Base-by-base conservation (phyloP, 78 protist genomes). In the Dictyostelium intermedium region DNA sequence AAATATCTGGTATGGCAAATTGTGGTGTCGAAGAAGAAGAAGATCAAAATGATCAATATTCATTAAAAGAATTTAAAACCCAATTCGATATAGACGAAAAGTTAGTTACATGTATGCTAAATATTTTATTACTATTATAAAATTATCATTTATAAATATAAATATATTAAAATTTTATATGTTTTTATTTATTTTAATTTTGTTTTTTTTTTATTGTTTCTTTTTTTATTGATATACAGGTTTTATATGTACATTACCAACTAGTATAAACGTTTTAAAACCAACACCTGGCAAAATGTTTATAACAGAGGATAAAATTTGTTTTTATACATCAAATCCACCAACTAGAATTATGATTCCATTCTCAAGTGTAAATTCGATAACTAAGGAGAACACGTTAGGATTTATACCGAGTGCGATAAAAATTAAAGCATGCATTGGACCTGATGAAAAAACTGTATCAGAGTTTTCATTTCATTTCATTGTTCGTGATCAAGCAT, bases 371-470 rank as follows among this genome's bases (percentile, higher is more conserved):
- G 74, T 89, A 4, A 78, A 60, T 13, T 56, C 93, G 27, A 80
- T 89, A 43, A 41, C 25, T 11, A 89, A 89, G 30, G 93, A 89
- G 53, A 66, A 78, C n/a, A 11, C 93, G 47, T 83, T 89, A 41
- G 93, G 93, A 14, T 89, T 89, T n/a, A 43, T 89, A 25, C 93
- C 93, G 45, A 35, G 34, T 47, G 61, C 93, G 1, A 89, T 89
- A 45, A 89, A 66, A 47, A 80, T 89, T 2, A 61, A 34, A 50
- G 85, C 87, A 25, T 80, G 86, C 69, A 66, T 89, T 47, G 93
- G 93, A 2, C 93, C 93, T 13, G 93, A 89, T 34, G 86, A 79
- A 25, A 89, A 80, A 35, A 80, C 93, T 11, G 93, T 79, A 47
- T 43, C 83, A 10, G 66, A 80, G 47, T 89, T 80, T 70, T 69